Conservation (phyloP, 352 stramenopile genomes). For the Phytophthora pistaciae region DNA sequence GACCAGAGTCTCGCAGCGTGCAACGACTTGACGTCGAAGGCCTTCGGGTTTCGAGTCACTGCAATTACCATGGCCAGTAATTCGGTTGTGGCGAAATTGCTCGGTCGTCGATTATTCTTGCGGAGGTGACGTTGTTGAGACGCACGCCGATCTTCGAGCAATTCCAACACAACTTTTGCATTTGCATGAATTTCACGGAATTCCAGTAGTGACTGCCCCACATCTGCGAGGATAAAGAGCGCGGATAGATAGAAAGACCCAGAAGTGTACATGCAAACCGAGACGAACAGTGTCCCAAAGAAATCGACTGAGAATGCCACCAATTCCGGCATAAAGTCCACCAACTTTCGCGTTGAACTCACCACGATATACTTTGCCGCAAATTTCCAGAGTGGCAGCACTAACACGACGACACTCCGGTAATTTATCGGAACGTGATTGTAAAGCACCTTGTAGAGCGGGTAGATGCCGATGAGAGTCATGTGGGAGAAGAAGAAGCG, state of each 20-base stretch:
- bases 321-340: conserved; percentile 2
- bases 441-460: conserved; percentile 12
- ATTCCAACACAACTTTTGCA: conserved; percentile 1
- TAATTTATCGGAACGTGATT: conserved; percentile 2
- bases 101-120: neutral
- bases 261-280: conserved; percentile 22
- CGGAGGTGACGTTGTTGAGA: neutral
- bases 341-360: neutral
- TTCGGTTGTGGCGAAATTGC: neutral
- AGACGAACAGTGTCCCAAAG: conserved; percentile 20
- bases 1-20: conserved; percentile 9
- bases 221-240: conserved; percentile 8
- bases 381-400: conserved; percentile 11
- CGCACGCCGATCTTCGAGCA: neutral
- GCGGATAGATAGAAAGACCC: conserved; percentile 1
- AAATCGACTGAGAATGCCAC: conserved; percentile 17
- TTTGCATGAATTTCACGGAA: conserved; percentile 14
- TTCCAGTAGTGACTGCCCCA: conserved; percentile 12
- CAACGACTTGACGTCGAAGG: conserved; percentile 1
- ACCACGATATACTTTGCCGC: conserved; percentile 1
- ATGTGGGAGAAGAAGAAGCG: conserved; percentile 12
- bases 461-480: conserved; percentile 5
- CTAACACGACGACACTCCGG: neutral
- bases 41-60: conserved; percentile 6
- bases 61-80: neutral